Evolutionary conservation across 768 basidiomycete genomes (phyloP).

Genomic region (Hygrophorus russula): DNA sequence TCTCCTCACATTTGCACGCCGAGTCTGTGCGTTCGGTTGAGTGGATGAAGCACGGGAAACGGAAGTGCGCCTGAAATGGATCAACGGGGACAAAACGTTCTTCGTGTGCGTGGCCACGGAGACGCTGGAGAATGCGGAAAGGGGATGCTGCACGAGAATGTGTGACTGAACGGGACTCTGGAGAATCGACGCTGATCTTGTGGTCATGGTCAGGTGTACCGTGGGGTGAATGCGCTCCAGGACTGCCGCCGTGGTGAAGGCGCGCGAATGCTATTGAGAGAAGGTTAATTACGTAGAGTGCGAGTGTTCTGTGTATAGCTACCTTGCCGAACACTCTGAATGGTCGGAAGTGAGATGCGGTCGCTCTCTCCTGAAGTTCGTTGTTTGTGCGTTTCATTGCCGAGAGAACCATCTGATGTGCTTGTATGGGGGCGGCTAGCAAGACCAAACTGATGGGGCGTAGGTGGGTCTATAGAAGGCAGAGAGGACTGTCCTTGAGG

Average conservation of each 20-base stretch:
- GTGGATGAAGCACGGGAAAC: conserved; percentile 1
- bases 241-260: conserved; percentile 22
- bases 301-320: conserved; percentile 4
- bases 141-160: conserved; percentile 51
- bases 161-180: conserved; percentile 32
- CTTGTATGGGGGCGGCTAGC: conserved; percentile 13
- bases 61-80: conserved; percentile 23
- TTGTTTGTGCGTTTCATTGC: conserved; percentile 35
- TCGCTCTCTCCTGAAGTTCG: conserved; percentile 50
- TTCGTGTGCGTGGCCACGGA: conserved; percentile 34
- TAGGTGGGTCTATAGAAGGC: conserved; percentile 28
- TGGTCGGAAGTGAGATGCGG: conserved; percentile 25
- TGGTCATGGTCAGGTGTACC: conserved; percentile 8
- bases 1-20: no score
- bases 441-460: conserved; percentile 6
- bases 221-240: conserved; percentile 22
- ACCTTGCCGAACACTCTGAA: conserved; percentile 31
- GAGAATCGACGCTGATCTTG: conserved; percentile 14
- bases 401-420: conserved; percentile 25
- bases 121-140: conserved; percentile 42
- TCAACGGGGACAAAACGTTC: conserved; percentile 48
- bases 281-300: no score
- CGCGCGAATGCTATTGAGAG: conserved; percentile 25
- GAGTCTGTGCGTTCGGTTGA: no score
- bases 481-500: conserved; percentile 31